Conservation (phyloP, 2,329 filamentous ascomycete species). For the Dothideomycetidae sp. region DNA sequence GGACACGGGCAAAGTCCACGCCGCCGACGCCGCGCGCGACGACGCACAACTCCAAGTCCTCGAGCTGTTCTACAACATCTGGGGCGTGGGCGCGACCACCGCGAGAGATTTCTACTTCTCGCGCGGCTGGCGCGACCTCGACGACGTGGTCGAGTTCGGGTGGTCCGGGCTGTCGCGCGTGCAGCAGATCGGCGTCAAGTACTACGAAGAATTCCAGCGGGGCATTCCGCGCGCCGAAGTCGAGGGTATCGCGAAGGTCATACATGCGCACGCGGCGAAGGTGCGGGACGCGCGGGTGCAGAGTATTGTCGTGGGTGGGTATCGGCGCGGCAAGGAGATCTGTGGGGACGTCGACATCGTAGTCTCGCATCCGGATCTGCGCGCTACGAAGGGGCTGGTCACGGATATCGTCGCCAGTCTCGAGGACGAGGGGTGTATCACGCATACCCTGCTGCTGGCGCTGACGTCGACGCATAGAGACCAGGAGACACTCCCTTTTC, state of each 20-base stretch:
- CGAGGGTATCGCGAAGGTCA: slow-evolving; percentile 47
- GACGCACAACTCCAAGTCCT: slow-evolving; percentile 53
- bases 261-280: slow-evolving; percentile 52
- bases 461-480: slow-evolving; percentile 56
- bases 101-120: slow-evolving; percentile 68
- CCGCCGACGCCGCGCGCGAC: slow-evolving; percentile 47
- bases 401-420: slow-evolving; percentile 55
- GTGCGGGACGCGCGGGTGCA: slow-evolving; percentile 43
- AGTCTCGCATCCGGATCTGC: slow-evolving; percentile 61
- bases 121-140: slow-evolving; percentile 65
- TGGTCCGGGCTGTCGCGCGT: slow-evolving; percentile 63
- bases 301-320: slow-evolving; percentile 60
- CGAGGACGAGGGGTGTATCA: slow-evolving; percentile 57
- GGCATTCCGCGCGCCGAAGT: slow-evolving; percentile 63
- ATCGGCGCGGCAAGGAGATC: slow-evolving; percentile 59
- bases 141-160: slow-evolving; percentile 71
- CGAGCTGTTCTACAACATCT: slow-evolving; percentile 65
- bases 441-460: slow-evolving; percentile 63
- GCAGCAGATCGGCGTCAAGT: slow-evolving; percentile 90
- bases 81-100: slow-evolving; percentile 76
- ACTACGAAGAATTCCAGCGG: slow-evolving; percentile 67
- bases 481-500: slow-evolving; percentile 48
- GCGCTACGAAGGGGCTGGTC: slow-evolving; percentile 55
- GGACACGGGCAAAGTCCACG: slow-evolving; percentile 42
- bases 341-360: slow-evolving; percentile 79